Evolutionary conservation across 495 filamentous ascomycete genomes (phyloP).

Genomic region (Aspergillus baeticus): DNA sequence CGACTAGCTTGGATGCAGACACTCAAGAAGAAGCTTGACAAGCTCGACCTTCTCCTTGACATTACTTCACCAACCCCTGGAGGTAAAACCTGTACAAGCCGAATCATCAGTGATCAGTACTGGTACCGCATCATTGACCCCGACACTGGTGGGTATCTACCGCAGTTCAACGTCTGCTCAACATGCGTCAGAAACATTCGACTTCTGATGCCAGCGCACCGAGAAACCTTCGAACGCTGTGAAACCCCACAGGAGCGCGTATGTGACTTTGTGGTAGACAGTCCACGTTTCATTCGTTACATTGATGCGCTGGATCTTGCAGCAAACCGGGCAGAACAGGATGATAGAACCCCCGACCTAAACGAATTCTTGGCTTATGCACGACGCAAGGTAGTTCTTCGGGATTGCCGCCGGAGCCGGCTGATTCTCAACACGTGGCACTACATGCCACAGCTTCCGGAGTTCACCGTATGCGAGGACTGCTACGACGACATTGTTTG

Average conservation of each 20-base stretch:
- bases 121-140: conserved; percentile 64
- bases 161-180: conserved; percentile 57
- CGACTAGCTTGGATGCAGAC: conserved; percentile 67
- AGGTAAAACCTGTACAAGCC: conserved; percentile 51
- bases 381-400: conserved; percentile 46
- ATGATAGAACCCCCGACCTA: conserved; percentile 41
- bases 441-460: conserved; percentile 59
- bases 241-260: conserved; percentile 31
- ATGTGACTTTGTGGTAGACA: conserved; percentile 51
- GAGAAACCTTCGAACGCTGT: conserved; percentile 45
- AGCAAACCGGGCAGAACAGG: conserved; percentile 44
- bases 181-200: conserved; percentile 53
- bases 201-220: conserved; percentile 49
- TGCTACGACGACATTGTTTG: conserved; percentile 70
- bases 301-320: conserved; percentile 59
- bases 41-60: conserved; percentile 55
- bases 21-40: conserved; percentile 51
- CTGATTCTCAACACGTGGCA: conserved; percentile 55
- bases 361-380: conserved; percentile 50
- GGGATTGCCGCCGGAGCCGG: conserved; percentile 55
- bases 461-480: conserved; percentile 68
- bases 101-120: conserved; percentile 38
- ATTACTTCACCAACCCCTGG: conserved; percentile 45
- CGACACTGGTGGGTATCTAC: conserved; percentile 46
- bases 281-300: conserved; percentile 57